Base-by-base conservation (phyloP, 441 rosid species). In the Populus tomentosa region DNA sequence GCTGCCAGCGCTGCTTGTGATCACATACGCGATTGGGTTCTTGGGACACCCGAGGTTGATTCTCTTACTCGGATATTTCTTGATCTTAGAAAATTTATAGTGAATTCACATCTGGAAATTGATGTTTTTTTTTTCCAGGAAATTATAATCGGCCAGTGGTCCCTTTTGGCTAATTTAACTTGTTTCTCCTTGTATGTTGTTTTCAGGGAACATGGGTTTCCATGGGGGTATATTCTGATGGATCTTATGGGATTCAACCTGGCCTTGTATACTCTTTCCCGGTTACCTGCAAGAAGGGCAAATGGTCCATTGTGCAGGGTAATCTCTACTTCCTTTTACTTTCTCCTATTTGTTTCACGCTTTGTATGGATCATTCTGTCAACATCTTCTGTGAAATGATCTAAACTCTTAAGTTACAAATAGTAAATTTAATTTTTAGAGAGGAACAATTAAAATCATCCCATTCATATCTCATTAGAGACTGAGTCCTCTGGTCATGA, bases 211-310 rank as follows among this genome's bases (percentile, higher is more conserved):
- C 83, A 24, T 91, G 95, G 97, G 91, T 89, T 28, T 94, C 98
- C 24, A 92, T 90, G 98, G 98, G 98, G 69, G 98, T 93, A 24
- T 89, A 80, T 61, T 94, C 97, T 26, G 98, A 94, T 83, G 98
- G 98, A 10, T 94, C 97, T 32, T 94, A 94, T 36, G 90, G 90
- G 24, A 84, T 91, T 56, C 88, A 78, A 33, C 77, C 93, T 10
- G 98, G 98, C 65, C 81, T 94, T 66, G 65, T 94, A 21, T 93
- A 93, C 86, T 93, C 98, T 3, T 94, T 90, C 71, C 98, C 98
- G 0, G 95, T 93, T n/a, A n/a, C n/a, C n/a, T n/a, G n/a, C n/a
- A n/a, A n/a, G n/a, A n/a, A n/a, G n/a, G n/a, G n/a, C n/a, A 85
- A 84, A 35, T 93, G 98, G 98, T 85, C 89, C 28, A 91, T 91